Evolutionary conservation across 2,329 filamentous ascomycete genomes (phyloP).

Genomic region (Aureobasidium sp.): DNA sequence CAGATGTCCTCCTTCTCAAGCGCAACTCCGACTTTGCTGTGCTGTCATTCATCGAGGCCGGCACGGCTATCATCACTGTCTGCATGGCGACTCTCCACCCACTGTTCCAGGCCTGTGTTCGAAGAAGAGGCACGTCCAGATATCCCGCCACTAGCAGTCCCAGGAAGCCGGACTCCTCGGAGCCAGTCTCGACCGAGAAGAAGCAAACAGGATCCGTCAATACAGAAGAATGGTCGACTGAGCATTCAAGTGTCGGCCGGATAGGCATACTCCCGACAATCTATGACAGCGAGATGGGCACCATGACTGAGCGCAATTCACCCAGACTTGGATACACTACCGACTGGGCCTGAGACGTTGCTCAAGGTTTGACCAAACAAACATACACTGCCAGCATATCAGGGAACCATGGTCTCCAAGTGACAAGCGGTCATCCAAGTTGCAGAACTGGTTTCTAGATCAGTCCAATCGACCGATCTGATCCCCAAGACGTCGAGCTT

Average conservation of each 20-base stretch:
- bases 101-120: neutral
- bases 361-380: neutral
- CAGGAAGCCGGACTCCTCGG: neutral
- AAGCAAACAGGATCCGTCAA: neutral
- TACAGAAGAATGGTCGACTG: neutral
- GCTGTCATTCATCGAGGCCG: slow-evolving; percentile 5
- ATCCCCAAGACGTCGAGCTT: neutral
- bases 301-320: neutral
- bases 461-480: neutral
- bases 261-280: neutral
- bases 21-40: slow-evolving; percentile 1
- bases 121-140: neutral
- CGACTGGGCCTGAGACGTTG: neutral
- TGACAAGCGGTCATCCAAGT: neutral
- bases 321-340: neutral
- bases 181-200: neutral
- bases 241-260: neutral
- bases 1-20: slow-evolving; percentile 4
- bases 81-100: slow-evolving; percentile 15
- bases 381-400: neutral
- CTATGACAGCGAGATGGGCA: neutral
- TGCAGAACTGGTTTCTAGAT: neutral
- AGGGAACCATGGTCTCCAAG: too few species aligned
- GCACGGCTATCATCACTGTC: slow-evolving; percentile 15
- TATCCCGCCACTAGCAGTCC: neutral